Conservation (phyloP, 1,284 basidiomycete species). For the Lignosus rhinocerotis region DNA sequence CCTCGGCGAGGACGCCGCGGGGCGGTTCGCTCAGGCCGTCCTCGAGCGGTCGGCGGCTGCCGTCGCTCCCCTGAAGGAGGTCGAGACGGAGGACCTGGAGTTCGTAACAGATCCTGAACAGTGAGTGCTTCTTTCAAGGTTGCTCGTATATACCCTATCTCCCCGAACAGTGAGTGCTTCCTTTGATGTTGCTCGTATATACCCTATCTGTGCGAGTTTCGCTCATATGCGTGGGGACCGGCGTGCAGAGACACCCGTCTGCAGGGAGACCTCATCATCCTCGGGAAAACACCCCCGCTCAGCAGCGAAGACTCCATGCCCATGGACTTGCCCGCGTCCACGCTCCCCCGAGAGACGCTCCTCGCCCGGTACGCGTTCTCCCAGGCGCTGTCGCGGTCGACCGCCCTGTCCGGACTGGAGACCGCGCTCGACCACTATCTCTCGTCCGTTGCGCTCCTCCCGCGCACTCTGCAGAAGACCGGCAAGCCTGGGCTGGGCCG, state of each 20-base stretch:
- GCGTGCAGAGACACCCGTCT: constrained; percentile 70
- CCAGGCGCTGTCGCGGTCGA: constrained; percentile 85
- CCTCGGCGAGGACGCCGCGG: constrained; percentile 76
- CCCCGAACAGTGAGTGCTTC: no score
- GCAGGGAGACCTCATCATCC: constrained; percentile 87
- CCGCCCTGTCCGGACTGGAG: constrained; percentile 82
- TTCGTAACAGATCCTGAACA: constrained; percentile 87
- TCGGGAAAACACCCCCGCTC: constrained; percentile 67
- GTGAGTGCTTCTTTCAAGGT: constrained; percentile 51
- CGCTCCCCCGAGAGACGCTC: constrained; percentile 63
- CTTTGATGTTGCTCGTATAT: no score
- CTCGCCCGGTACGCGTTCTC: constrained; percentile 88
- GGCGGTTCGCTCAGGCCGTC: constrained; percentile 65
- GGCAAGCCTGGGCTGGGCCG: constrained; percentile 82
- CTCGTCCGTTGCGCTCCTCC: constrained; percentile 76
- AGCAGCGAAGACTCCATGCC: constrained; percentile 45
- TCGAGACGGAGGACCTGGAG: constrained; percentile 87
- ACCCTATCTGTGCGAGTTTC: neutral
- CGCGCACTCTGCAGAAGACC: constrained; percentile 71
- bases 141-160: neutral
- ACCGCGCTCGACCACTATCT: constrained; percentile 81
- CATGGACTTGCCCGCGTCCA: constrained; percentile 46
- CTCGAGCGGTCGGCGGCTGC: constrained; percentile 59
- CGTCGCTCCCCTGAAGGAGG: constrained; percentile 62
- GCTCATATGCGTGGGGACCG: neutral